Percentiles rank a stretch among this genome's conserved stretches.
These are phyloP conservation scores for Artemisia tridentata DNA, from an alignment of 129 eudicot species.

Conservation along the genomic window DNA sequence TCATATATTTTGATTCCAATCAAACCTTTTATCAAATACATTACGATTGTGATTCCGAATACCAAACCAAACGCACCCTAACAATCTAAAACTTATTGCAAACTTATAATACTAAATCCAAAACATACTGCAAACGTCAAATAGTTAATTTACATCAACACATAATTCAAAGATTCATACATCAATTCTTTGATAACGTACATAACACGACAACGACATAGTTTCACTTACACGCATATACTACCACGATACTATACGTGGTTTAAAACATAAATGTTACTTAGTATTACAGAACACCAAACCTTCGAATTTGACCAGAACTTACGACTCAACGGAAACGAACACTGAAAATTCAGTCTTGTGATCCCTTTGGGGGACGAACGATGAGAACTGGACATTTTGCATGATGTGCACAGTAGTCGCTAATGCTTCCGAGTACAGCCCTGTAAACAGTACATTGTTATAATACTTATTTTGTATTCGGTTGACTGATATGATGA, in stretches of 20 bases:
- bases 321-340: neutral
- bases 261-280: conserved; percentile 16
- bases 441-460: conserved; percentile 43
- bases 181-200: conserved; percentile 13
- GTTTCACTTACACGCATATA: conserved; percentile 22
- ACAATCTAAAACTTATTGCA: neutral
- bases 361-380: conserved; percentile 40
- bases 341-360: conserved; percentile 1
- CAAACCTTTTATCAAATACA: too few relatives aligned
- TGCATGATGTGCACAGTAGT: conserved; percentile 62
- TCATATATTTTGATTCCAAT: too few relatives aligned
- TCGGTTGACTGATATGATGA: neutral
- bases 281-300: conserved; percentile 16
- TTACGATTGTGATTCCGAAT: too few relatives aligned
- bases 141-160: neutral
- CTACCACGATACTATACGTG: conserved; percentile 27
- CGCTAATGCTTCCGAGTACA: conserved; percentile 66
- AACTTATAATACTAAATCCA: neutral
- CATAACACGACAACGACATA: conserved; percentile 18
- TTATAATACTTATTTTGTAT: neutral
- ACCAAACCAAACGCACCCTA: too few relatives aligned
- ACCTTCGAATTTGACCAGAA: neutral
- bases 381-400: conserved; percentile 58
- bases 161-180: conserved; percentile 16
- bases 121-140: neutral